These are phyloP conservation scores for Knufia petricola DNA, from an alignment of 2,329 filamentous ascomycete species.

Conservation along the genomic window DNA sequence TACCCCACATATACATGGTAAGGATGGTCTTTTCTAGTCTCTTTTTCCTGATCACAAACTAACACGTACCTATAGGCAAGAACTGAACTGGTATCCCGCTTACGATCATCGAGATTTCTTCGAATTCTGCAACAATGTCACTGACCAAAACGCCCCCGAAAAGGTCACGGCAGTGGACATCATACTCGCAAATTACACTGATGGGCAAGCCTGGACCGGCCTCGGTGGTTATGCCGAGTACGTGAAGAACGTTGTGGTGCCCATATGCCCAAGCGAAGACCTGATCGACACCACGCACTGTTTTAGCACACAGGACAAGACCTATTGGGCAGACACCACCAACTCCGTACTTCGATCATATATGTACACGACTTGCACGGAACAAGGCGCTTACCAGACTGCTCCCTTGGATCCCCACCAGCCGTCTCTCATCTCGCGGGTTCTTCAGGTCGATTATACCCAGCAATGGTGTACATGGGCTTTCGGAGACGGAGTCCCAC, in stretches of 20 bases:
- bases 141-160: conserved; percentile 36
- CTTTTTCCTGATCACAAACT: too few relatives aligned
- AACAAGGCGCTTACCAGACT: conserved; percentile 42
- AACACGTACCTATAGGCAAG: conserved; percentile 30
- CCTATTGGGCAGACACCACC: conserved; percentile 36
- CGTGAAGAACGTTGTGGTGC: conserved; percentile 38
- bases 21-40: too few relatives aligned
- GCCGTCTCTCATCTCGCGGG: conserved; percentile 40
- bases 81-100: conserved; percentile 40
- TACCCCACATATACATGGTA: conserved; percentile 42
- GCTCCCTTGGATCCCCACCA: conserved; percentile 29
- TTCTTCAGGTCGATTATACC: conserved; percentile 41
- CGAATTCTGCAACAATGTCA: conserved; percentile 44
- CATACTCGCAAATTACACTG: conserved; percentile 39
- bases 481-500: conserved; percentile 38
- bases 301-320: conserved; percentile 37
- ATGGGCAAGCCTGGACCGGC: conserved; percentile 41
- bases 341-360: conserved; percentile 39
- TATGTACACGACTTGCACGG: conserved; percentile 40
- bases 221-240: conserved; percentile 46
- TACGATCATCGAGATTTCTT: conserved; percentile 41
- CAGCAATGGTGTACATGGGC: conserved; percentile 49
- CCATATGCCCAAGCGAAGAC: conserved; percentile 34
- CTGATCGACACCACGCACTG: conserved; percentile 31
- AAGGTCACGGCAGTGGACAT: conserved; percentile 39